A percentile compares a stretch with the other conserved stretches of the same genome.
These are phyloP conservation scores for Ogataea henricii DNA, from an alignment of 805 yeast species.

Conservation along the genomic window DNA sequence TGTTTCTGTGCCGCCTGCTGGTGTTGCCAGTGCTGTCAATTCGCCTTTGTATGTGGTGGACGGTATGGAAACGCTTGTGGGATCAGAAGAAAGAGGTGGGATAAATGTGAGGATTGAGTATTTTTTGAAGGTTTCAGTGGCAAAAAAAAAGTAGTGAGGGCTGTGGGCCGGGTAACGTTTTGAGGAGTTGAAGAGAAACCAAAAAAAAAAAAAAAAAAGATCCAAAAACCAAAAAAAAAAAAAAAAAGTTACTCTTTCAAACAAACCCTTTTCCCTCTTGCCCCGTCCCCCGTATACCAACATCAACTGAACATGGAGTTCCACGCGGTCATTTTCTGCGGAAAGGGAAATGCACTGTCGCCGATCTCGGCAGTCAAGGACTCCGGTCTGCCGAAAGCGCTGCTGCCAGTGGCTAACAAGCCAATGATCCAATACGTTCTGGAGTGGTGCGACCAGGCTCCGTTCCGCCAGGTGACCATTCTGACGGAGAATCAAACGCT, in stretches of 20 bases:
- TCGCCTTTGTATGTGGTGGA: background rate
- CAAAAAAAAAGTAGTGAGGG: background rate
- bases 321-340: slow-evolving; percentile 89
- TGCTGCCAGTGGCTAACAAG: slow-evolving; percentile 84
- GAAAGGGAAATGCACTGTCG: slow-evolving; percentile 69
- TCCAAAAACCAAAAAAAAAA: background rate
- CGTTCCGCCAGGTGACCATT: slow-evolving; percentile 68
- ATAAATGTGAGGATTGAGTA: background rate
- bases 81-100: background rate
- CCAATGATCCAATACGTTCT: slow-evolving; percentile 87
- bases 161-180: background rate
- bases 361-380: slow-evolving; percentile 70
- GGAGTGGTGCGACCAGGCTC: slow-evolving; percentile 91
- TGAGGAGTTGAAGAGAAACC: background rate
- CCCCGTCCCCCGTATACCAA: no score
- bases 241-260: background rate
- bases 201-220: background rate
- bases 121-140: slow-evolving; percentile 7
- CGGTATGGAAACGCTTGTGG: background rate
- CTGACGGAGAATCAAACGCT: slow-evolving; percentile 51
- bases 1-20: slow-evolving; percentile 5
- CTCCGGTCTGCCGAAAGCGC: slow-evolving; percentile 76
- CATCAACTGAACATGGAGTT: slow-evolving; percentile 64
- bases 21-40: background rate
- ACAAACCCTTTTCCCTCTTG: background rate